A percentile compares a stretch with the other conserved stretches of the same genome.
Conservation (phyloP, 208 protist genomes). For the Crithidia bombi region DNA sequence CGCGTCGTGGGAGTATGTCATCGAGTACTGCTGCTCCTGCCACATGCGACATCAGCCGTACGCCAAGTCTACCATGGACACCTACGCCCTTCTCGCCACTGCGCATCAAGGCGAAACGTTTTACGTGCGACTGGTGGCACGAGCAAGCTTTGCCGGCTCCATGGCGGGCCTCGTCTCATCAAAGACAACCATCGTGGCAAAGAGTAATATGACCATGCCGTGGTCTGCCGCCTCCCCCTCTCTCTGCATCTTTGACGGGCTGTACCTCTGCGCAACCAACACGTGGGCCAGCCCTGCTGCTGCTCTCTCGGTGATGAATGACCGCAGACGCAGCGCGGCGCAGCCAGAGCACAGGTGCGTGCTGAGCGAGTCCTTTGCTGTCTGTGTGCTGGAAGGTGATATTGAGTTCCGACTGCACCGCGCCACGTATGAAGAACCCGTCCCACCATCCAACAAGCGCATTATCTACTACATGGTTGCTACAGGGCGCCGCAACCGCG, state of each 20-base stretch:
- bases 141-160: constrained; percentile 24
- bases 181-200: constrained; percentile 29
- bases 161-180: constrained; percentile 35
- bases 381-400: constrained; percentile 17
- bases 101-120: constrained; percentile 52
- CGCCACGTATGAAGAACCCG: constrained; percentile 1
- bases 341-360: constrained; percentile 2
- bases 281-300: neutral
- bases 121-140: constrained; percentile 57
- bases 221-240: constrained; percentile 37
- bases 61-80: constrained; percentile 30
- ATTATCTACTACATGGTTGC: constrained; percentile 25
- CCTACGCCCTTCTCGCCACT: constrained; percentile 42
- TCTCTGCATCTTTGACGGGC: constrained; percentile 59
- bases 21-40: constrained; percentile 62
- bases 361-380: neutral
- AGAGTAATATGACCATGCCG: constrained; percentile 30
- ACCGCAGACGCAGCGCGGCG: neutral
- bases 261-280: constrained; percentile 41
- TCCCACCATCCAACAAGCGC: constrained; percentile 5
- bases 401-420: constrained; percentile 11
- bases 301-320: neutral
- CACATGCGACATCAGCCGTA: constrained; percentile 24
- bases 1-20: constrained; percentile 53
- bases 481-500: constrained; percentile 8